Evolutionary conservation across 1,284 basidiomycete genomes (phyloP), one percentile per base, ranked within the genome.

Genomic region (Ustilago cynodontis): DNA sequence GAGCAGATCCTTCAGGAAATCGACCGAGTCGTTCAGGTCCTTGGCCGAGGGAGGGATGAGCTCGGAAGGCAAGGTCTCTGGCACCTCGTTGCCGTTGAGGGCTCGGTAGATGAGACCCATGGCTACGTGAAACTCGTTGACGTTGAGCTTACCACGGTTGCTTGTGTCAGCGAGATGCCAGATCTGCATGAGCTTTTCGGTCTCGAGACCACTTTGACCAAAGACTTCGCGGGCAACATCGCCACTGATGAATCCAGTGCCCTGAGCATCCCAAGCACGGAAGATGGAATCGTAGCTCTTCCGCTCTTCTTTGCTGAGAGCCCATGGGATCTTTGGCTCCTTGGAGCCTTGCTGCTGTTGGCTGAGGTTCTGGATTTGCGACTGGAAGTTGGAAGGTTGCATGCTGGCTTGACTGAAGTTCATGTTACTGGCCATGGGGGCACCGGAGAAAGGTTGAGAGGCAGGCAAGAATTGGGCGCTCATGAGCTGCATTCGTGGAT

Each of bases 201-300:
- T 92, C 22, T 91, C 90, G 35, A 99, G 86, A 2, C 95, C 96
- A 86, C 93, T 94, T 86, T 96, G 94, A 0, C 95, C 94, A 87
- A 99, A 99, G 24, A 98, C 94, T 84, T 98, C 94, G 55, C 93
- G 88, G 0, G 95, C 95, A 49, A 92, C 93, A 78, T 91, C 89
- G 49, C 95, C 95, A 59, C 87, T 91, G 85, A 99, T 94, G 87
- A 96, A 99, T 2, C 94, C 94, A 0, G 92, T 92, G 24, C 90
- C 90, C 47, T 90, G 89, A 1, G 90, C 88, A 86, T 98, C 96
- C 97, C 96, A 99, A 28, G 94, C 93, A 65, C 96, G 89, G 88
- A 99, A 99, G 83, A 98, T 96, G 84, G 93, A 90, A 86, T 98
- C 94, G 85, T 99, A 99, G 81, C 92, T 93, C 89, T 98, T 98